A percentile compares a stretch with the other conserved stretches of the same genome.
phyloP scores from a whole-genome alignment of 768 basidiomycete species.

The Pleurotus pulmonarius region DNA sequence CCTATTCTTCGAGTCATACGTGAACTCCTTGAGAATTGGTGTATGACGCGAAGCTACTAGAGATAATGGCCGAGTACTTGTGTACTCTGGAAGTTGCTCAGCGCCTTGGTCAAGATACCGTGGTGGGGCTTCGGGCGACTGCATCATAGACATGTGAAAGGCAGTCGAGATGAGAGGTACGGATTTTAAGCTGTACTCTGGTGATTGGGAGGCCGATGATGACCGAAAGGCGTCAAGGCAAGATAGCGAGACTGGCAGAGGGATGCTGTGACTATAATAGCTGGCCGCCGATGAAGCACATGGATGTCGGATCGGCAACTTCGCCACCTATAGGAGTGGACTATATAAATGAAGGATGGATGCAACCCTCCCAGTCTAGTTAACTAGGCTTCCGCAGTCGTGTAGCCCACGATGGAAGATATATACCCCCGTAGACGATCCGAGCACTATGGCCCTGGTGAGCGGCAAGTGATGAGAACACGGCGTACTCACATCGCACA shows the following conservation, averaged over 20 bases:
- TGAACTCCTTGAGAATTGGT: background rate
- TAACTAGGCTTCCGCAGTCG: background rate
- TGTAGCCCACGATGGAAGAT: background rate
- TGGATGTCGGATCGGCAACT: background rate
- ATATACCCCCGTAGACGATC: background rate
- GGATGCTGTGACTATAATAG: background rate
- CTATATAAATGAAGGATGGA: too few species aligned
- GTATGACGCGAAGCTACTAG: background rate
- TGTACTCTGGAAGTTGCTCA: conserved; percentile 1
- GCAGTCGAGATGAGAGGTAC: background rate
- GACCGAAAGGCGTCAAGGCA: background rate
- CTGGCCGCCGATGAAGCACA: background rate
- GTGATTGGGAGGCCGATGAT: background rate
- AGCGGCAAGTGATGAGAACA: background rate
- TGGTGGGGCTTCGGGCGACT: background rate
- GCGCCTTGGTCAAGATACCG: background rate
- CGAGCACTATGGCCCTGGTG: background rate
- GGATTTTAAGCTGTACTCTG: background rate
- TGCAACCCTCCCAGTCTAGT: background rate
- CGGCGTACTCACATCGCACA: background rate
- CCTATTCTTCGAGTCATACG: conserved; percentile 4
- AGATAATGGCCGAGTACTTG: background rate
- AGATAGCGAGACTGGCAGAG: background rate
- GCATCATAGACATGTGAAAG: background rate
- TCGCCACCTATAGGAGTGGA: too few species aligned